phyloP scores from a whole-genome alignment of 345 rosid genomes.

The Barbarea vulgaris region DNA sequence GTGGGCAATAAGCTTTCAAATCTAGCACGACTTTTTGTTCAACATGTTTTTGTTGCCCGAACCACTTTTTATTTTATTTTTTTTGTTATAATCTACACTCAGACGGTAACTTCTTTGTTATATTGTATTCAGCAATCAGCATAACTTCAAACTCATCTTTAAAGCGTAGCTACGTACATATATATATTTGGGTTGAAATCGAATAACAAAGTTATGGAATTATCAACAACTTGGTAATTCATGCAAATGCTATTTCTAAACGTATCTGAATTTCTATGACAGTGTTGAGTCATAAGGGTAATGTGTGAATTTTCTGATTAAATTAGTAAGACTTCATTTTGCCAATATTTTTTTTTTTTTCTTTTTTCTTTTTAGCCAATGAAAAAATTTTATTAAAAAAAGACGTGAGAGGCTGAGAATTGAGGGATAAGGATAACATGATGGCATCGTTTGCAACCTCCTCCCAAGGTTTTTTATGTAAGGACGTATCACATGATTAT shows the following conservation, averaged over 20 bases:
- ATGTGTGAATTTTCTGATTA: not conserved
- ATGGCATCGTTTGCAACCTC: not conserved
- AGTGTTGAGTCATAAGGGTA: not conserved
- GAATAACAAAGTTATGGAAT: not conserved
- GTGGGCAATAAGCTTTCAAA: not conserved
- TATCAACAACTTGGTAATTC: not conserved
- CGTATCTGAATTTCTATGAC: not conserved
- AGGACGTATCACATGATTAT: not conserved
- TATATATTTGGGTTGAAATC: not conserved
- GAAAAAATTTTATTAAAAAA: not conserved
- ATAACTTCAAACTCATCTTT: too few species aligned
- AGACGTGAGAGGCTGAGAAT: constrained; percentile 8
- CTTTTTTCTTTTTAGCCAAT: not conserved
- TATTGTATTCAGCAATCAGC: too few species aligned
- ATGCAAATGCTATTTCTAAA: not conserved
- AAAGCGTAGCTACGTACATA: too few species aligned
- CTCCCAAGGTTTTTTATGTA: too few species aligned
- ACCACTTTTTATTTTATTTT: not conserved
- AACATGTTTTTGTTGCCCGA: not conserved
- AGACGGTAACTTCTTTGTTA: not conserved
- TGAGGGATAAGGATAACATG: constrained; percentile 17
- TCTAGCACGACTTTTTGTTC: not conserved
- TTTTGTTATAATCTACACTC: not conserved
- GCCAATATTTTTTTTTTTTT: too few species aligned
- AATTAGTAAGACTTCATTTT: not conserved